Percentiles rank a stretch among this genome's conserved stretches.
Conservation (phyloP, 2,329 filamentous ascomycete genomes). For the Chaetomium sp. region DNA sequence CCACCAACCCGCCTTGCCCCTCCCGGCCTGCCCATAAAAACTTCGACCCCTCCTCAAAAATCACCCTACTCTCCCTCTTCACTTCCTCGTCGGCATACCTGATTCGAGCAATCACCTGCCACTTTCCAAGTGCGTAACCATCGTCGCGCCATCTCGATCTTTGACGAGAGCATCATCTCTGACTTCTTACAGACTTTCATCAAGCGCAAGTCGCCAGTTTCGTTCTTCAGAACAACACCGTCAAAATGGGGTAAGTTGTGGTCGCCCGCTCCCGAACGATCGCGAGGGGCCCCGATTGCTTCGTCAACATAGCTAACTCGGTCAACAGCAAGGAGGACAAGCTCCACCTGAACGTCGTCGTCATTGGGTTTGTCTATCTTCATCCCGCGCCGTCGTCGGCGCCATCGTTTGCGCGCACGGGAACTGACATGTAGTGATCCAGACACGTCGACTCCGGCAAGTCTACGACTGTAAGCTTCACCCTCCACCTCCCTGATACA, state of each 20-base stretch:
- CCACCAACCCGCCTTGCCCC: constrained; percentile 33
- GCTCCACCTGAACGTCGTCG: constrained; percentile 80
- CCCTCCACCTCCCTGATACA: neutral
- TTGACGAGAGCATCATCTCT: constrained; percentile 22
- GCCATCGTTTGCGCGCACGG: neutral
- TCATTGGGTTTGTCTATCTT: constrained; percentile 37
- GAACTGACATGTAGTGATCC: constrained; percentile 23
- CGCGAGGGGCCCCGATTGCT: neutral
- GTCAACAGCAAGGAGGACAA: constrained; percentile 84
- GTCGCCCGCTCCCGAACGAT: neutral
- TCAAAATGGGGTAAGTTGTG: constrained; percentile 37
- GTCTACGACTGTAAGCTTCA: constrained; percentile 84
- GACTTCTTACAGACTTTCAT: constrained; percentile 24
- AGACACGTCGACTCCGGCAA: constrained; percentile 99
- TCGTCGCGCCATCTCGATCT: constrained; percentile 11
- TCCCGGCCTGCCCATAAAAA: constrained; percentile 35
- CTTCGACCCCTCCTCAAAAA: constrained; percentile 35
- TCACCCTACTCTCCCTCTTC: constrained; percentile 32
- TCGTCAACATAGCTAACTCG: constrained; percentile 31
- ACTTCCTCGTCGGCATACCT: constrained; percentile 38
- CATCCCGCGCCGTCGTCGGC: neutral
- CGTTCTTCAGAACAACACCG: constrained; percentile 30
- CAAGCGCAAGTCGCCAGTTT: constrained; percentile 33
- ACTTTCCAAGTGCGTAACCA: constrained; percentile 34
- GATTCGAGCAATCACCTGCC: constrained; percentile 38